Percentiles rank a stretch among this genome's conserved stretches.
These are phyloP conservation scores for Acacia concinna DNA, from an alignment of 331 rosid species.

Conservation along the genomic window DNA sequence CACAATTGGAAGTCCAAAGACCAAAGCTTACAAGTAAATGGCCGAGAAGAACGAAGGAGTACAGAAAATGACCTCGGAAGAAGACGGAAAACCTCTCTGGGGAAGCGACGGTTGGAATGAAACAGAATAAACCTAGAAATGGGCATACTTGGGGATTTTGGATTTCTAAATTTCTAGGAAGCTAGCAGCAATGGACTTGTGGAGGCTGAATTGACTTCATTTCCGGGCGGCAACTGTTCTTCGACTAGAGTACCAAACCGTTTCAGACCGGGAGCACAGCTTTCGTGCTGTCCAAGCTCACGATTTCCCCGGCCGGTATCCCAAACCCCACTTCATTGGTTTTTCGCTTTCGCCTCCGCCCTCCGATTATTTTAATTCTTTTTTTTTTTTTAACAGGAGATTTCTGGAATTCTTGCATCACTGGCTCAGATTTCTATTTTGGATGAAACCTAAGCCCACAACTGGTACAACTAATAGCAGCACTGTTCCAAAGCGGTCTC, in stretches of 20 bases:
- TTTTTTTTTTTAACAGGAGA: no score
- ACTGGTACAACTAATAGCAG: no score
- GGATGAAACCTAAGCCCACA: background rate
- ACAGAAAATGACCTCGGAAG: conserved; percentile 57
- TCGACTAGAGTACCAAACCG: background rate
- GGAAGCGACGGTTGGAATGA: conserved; percentile 44
- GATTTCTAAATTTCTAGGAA: background rate
- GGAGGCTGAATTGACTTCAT: background rate
- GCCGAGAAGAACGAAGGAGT: conserved; percentile 7
- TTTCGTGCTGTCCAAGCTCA: conserved; percentile 4
- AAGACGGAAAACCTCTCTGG: conserved; percentile 38
- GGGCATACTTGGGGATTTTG: conserved; percentile 42
- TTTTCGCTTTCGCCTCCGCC: fast-evolving
- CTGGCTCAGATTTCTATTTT: background rate
- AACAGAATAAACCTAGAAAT: conserved; percentile 48
- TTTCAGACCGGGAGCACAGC: background rate
- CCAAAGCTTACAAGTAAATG: background rate
- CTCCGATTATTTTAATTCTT: no score
- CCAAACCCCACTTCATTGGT: background rate
- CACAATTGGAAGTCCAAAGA: background rate
- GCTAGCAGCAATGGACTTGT: background rate
- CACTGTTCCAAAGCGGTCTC: background rate
- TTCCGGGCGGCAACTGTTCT: background rate
- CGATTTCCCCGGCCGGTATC: background rate
- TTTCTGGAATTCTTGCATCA: background rate